Percentiles rank a stretch among this genome's conserved stretches.
Conservation (phyloP, 345 rosid species). For the Nasturtium officinale region DNA sequence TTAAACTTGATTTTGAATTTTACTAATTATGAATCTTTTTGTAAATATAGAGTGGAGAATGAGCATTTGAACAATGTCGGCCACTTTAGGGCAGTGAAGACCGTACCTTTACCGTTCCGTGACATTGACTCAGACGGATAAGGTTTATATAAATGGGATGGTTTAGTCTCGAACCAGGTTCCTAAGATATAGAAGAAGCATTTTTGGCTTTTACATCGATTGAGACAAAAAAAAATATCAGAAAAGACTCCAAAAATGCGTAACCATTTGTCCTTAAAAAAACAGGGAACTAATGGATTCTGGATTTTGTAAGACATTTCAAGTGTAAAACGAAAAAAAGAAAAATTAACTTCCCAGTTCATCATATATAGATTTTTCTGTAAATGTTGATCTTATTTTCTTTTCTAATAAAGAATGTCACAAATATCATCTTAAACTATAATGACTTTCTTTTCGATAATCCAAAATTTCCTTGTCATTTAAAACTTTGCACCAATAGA, state of each 20-base stretch:
- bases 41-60: constrained; percentile 71
- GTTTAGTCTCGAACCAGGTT: constrained; percentile 19
- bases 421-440: constrained; percentile 1
- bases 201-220: constrained; percentile 26
- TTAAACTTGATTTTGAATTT: constrained; percentile 1
- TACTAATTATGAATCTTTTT: neutral
- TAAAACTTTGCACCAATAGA: neutral
- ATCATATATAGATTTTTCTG: constrained; percentile 34
- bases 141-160: constrained; percentile 24
- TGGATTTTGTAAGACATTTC: constrained; percentile 23
- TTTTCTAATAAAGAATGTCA: constrained; percentile 30
- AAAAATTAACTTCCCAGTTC: constrained; percentile 30
- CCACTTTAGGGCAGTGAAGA: constrained; percentile 83
- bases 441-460: neutral
- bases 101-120: constrained; percentile 84
- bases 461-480: neutral
- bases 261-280: constrained; percentile 24
- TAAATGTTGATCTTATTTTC: constrained; percentile 33
- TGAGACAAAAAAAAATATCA: constrained; percentile 10
- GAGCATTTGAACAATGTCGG: constrained; percentile 91
- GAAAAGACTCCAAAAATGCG: constrained; percentile 17
- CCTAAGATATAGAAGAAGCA: constrained; percentile 20
- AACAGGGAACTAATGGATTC: constrained; percentile 31
- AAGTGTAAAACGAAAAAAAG: constrained; percentile 11
- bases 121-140: constrained; percentile 67